Percentiles rank a stretch among this genome's conserved stretches.
Evolutionary conservation across 768 basidiomycete genomes (phyloP).

Genomic region (Clitopilus hobsonii): DNA sequence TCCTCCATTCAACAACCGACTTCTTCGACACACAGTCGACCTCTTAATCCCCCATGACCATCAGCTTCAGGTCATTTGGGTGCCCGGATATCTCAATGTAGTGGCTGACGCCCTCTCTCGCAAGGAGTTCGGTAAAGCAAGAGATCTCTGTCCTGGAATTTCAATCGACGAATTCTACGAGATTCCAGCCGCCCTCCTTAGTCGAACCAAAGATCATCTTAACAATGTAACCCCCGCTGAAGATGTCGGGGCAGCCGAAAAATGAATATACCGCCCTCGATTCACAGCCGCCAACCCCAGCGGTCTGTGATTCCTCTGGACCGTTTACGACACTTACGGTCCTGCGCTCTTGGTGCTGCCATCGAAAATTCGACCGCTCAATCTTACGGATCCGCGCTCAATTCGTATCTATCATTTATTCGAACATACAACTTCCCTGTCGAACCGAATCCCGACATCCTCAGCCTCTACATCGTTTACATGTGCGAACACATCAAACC

Average conservation of each 20-base stretch:
- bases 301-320: too few relatives aligned
- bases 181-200: too few relatives aligned
- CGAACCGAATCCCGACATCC: slow-evolving; percentile 28
- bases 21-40: slow-evolving; percentile 18
- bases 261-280: too few relatives aligned
- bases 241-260: too few relatives aligned
- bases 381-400: slow-evolving; percentile 26
- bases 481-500: slow-evolving; percentile 30
- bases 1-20: slow-evolving; percentile 10
- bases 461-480: slow-evolving; percentile 27
- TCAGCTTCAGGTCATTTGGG: slow-evolving; percentile 12
- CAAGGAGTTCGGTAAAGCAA: not conserved
- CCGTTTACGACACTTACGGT: not conserved
- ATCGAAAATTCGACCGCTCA: slow-evolving; percentile 17
- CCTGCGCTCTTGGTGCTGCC: not conserved
- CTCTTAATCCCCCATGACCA: slow-evolving; percentile 7
- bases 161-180: too few relatives aligned
- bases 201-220: too few relatives aligned
- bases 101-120: slow-evolving; percentile 18
- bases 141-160: too few relatives aligned
- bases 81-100: slow-evolving; percentile 11
- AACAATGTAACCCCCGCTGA: too few relatives aligned
- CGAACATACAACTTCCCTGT: slow-evolving; percentile 22
- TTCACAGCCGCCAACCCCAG: too few relatives aligned
- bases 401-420: slow-evolving; percentile 32